Conservation (phyloP, 2,329 filamentous ascomycete species). For the Hymenoscyphus repandus region DNA sequence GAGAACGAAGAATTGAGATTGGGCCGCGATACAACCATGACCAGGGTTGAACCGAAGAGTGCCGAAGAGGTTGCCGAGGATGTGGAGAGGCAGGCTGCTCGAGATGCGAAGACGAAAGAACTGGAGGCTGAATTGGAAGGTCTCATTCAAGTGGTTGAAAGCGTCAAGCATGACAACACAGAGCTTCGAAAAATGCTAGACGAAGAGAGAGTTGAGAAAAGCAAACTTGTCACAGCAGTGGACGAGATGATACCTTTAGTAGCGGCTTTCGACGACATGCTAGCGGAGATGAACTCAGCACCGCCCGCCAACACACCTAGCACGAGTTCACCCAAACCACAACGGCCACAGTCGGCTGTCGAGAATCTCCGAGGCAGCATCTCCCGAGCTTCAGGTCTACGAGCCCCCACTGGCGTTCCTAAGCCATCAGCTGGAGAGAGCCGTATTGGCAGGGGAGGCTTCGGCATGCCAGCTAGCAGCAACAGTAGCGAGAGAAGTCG, state of each 20-base stretch:
- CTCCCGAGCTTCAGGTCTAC: conserved; percentile 50
- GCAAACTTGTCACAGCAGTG: conserved; percentile 72
- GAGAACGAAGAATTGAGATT: conserved; percentile 70
- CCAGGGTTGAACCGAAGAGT: conserved; percentile 47
- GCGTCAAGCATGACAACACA: conserved; percentile 65
- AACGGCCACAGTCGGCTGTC: conserved; percentile 35
- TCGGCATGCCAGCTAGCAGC: conserved; percentile 18
- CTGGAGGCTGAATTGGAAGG: conserved; percentile 70
- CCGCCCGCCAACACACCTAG: conserved; percentile 20
- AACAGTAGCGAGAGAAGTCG: conserved; percentile 27
- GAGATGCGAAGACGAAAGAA: conserved; percentile 79
- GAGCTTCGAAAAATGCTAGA: conserved; percentile 62
- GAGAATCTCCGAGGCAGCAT: conserved; percentile 51
- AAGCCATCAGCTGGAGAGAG: conserved; percentile 40
- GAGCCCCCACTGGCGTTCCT: conserved; percentile 48
- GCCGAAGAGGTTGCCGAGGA: conserved; percentile 37
- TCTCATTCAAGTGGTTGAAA: conserved; percentile 65
- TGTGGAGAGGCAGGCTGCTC: conserved; percentile 56
- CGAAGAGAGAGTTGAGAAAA: conserved; percentile 74
- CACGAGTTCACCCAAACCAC: conserved; percentile 15
- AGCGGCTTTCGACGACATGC: conserved; percentile 35
- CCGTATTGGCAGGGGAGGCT: conserved; percentile 36
- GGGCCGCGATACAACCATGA: conserved; percentile 57
- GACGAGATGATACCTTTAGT: conserved; percentile 79
- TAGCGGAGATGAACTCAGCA: conserved; percentile 26